These are phyloP conservation scores for Protostelium mycophagum DNA, from an alignment of 78 protist species.

Conservation along the genomic window DNA sequence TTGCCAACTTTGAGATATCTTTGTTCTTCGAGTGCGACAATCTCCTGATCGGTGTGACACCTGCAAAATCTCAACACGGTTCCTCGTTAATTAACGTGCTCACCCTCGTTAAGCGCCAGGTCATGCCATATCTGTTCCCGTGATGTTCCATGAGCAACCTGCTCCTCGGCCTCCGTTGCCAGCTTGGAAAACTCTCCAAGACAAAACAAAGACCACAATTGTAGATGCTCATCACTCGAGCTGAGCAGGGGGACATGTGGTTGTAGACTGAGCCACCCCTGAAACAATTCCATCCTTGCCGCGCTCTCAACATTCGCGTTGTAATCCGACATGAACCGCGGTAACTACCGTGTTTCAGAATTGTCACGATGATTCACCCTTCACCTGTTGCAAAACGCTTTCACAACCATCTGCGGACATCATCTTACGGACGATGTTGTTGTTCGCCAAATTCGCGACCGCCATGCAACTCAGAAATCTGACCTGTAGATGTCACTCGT, in stretches of 20 bases:
- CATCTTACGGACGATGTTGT: neutral
- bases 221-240: neutral
- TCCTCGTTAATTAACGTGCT: too few species aligned
- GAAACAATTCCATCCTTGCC: neutral
- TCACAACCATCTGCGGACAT: neutral
- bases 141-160: neutral
- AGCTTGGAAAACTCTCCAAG: neutral
- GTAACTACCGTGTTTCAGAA: neutral
- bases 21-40: neutral
- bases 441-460: neutral
- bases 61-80: neutral
- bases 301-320: neutral
- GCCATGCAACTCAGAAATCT: neutral
- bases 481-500: too few species aligned
- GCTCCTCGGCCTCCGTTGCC: neutral
- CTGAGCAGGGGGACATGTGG: neutral
- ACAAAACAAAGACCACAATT: neutral
- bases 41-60: neutral
- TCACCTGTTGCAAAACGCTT: constrained; percentile 1
- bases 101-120: neutral
- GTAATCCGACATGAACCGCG: neutral
- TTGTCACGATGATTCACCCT: neutral
- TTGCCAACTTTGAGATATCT: neutral
- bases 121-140: neutral
- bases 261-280: neutral